Conservation (phyloP, 2,329 filamentous ascomycete genomes). For the Massarina eburnea region DNA sequence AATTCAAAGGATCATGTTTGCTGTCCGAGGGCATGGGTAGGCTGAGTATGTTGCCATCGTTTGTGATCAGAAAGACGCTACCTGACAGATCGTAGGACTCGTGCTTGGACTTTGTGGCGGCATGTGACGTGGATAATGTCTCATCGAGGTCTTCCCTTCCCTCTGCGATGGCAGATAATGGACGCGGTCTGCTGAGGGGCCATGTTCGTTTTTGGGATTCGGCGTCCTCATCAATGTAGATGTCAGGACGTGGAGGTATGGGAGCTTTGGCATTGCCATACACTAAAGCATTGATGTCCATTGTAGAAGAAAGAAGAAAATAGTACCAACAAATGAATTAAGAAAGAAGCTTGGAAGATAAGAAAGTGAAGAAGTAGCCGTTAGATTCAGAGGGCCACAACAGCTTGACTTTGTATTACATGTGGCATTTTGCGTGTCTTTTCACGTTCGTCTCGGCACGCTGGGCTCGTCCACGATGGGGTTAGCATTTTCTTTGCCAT, state of each 20-base stretch:
- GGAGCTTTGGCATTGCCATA: constrained; percentile 1
- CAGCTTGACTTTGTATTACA: neutral
- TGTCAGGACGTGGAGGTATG: constrained; percentile 1
- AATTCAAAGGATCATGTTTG: constrained; percentile 25
- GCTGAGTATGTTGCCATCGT: constrained; percentile 22
- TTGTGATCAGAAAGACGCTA: constrained; percentile 27
- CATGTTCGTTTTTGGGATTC: neutral
- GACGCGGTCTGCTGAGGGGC: constrained; percentile 2
- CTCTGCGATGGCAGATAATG: neutral
- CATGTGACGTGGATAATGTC: neutral
- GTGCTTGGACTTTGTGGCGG: constrained; percentile 13
- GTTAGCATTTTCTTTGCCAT: no score
- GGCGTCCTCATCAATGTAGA: constrained; percentile 8
- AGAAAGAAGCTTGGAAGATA: neutral
- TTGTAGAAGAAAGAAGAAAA: neutral
- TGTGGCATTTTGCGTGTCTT: neutral
- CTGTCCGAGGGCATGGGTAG: constrained; percentile 29
- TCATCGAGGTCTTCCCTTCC: neutral
- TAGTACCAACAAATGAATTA: neutral
- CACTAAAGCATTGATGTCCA: constrained; percentile 5
- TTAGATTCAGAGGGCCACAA: neutral
- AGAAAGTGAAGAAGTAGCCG: neutral
- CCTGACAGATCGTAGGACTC: constrained; percentile 29
- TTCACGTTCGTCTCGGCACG: neutral
- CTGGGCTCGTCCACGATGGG: neutral